Base-by-base conservation (phyloP, 495 filamentous ascomycete species). In the Venustampulla echinocandica region DNA sequence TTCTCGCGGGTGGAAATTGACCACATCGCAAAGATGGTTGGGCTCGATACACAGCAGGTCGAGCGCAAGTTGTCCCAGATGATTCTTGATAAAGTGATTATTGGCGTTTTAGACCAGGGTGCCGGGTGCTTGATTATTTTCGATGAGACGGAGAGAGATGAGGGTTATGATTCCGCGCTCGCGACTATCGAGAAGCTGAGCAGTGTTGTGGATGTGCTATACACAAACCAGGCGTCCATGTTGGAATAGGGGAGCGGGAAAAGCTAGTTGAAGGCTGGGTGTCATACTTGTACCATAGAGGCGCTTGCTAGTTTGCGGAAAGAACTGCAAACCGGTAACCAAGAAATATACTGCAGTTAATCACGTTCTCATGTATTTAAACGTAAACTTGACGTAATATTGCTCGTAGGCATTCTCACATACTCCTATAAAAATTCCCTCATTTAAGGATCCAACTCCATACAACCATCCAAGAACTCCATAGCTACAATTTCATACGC, bases 41-140 rank as follows among this genome's bases (percentile, higher is more conserved):
- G 93, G 15, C 71, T 97, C 53, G 92, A 96, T 58, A 94, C 85
- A 35, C 84, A 87, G 67, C 90, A 96, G 70, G 92, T 98, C 54
- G 92, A 98, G 74, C 79, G 88, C 56, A 98, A 98, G 74, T 76
- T 98, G 30, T 89, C 84, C 22, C 92, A 97, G 74, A 98, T 98
- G 92, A 98, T 98, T 58, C 73, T 98, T 48, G 92, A 98, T 67
- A 95, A 95, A 73, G 87, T 96, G 47, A 96, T 98, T 63, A 86
- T 95, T 40, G 92, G 92, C 21, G 92, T 98, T 44, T 69, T 98
- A 59, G 92, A 98, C 66, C 93, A 98, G 62, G 92, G 93, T n/a
- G 85, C 87, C 10, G 89, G 90, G 6, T 97, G 93, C 64, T 70
- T 98, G 66, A 95, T 95, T 63, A 86, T 98, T 48, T 98, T 82